These are phyloP conservation scores for Macrocystidia cucumis DNA, from an alignment of 1,284 basidiomycete genomes.

Conservation along the genomic window DNA sequence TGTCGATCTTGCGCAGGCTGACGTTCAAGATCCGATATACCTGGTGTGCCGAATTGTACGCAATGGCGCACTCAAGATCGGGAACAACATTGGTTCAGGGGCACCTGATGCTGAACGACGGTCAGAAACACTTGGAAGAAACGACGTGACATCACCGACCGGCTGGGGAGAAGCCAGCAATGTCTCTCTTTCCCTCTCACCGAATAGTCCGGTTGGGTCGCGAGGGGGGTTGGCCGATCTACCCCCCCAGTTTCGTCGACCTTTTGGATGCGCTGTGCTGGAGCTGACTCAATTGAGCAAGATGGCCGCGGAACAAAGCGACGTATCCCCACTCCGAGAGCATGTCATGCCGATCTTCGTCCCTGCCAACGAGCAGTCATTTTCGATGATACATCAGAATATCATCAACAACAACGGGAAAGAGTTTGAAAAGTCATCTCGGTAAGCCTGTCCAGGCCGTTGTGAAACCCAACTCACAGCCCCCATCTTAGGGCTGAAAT, in stretches of 20 bases:
- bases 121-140: slow-evolving; percentile 36
- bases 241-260: slow-evolving; percentile 62
- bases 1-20: slow-evolving; percentile 79
- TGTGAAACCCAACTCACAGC: slow-evolving; percentile 4
- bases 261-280: slow-evolving; percentile 91
- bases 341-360: slow-evolving; percentile 87
- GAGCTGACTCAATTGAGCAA: slow-evolving; percentile 76
- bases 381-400: slow-evolving; percentile 93
- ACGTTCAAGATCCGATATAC: slow-evolving; percentile 79
- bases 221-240: slow-evolving; percentile 23
- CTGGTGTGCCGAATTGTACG: slow-evolving; percentile 89
- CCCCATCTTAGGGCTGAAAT: slow-evolving; percentile 60
- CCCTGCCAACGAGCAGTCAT: slow-evolving; percentile 78
- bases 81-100: slow-evolving; percentile 45
- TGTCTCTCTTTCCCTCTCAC: slow-evolving; percentile 4
- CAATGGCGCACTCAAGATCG: slow-evolving; percentile 81
- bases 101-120: slow-evolving; percentile 40
- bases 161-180: slow-evolving; percentile 14
- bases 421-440: slow-evolving; percentile 80
- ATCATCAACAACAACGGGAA: slow-evolving; percentile 78
- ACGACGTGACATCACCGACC: slow-evolving; percentile 10
- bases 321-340: slow-evolving; percentile 60
- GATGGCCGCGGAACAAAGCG: slow-evolving; percentile 53
- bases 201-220: slow-evolving; percentile 13
- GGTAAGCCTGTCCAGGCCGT: slow-evolving; percentile 37